Base-by-base conservation (phyloP, 78 protist species). In the Dictyostelium intermedium region DNA sequence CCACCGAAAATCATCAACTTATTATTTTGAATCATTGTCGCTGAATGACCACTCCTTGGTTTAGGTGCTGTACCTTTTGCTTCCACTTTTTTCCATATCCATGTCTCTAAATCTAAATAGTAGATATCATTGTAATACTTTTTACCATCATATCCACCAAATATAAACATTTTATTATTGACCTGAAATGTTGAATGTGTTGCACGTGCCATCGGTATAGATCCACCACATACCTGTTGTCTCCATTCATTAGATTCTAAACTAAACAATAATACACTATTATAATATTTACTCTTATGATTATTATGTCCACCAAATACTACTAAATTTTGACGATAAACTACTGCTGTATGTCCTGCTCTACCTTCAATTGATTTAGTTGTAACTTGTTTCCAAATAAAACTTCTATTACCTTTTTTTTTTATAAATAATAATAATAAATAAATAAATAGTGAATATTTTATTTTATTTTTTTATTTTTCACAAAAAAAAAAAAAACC, bases 81-180 rank as follows among this genome's bases (percentile, higher is more conserved):
- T 8, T 89, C 86, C 0, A 89, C n/a, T 16, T 89, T 89, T 63
- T 37, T 89, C 93, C 93, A 89, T 5, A 69, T 47, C n/a, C 81
- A 61, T 76, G 25, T 72, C 2, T 72, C 92, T 27, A 89, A 47
- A 69, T 89, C 93, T 13, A 89, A 56, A 47, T 50, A 78, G 82
- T 89, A 45, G n/a, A 89, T 23, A 89, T 89, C 93, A 13, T 89
- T 89, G 47, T 89, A 89, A 66, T 89, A 89, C 30, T 89, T 89
- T 41, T 89, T 89, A 23, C 93, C 93, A 89, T 89, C 93, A 56
- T 79, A 89, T 32, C 93, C 93, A 50, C 93, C 93, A 80, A 89
- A 89, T 27, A 89, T 45, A 76, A 60, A 89, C 93, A 89, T 89
- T 20, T 78, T 32, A 61, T 89, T 74, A 11, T 25, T 45, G 8